Base-by-base conservation (phyloP, 2,329 filamentous ascomycete genomes). In the Cladophialophora exuberans region DNA sequence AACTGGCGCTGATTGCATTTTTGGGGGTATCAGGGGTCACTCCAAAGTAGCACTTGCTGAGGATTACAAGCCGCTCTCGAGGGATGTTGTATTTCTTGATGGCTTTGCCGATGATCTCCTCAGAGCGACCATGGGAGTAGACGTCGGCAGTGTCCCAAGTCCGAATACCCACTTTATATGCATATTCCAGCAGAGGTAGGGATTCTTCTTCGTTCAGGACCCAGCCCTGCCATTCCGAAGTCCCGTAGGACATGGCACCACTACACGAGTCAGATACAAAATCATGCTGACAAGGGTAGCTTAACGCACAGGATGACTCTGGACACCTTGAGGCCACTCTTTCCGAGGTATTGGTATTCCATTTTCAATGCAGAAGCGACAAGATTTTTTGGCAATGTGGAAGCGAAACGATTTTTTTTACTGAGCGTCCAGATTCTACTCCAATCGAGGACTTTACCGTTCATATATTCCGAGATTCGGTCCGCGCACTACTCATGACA, bases 71-170 rank as follows among this genome's bases (percentile, higher is more conserved):
- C 60, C 80, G 82, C 33, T 81, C 70, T 13, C 83, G 75, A 0
- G 79, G 80, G 33, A 84, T 78, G 23, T 76, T 69, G 69, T 79
- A 84, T 58, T 83, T 77, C 65, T 82, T 80, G 66, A 86, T 79
- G 0, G 82, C 82, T 62, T 83, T 83, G 55, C 76, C 81, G 2
- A n/a, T 65, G 76, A 62, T 80, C 63, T 52, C 59, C 61, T 48
- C 64, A 15, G 56, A 56, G 20, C 55, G 54, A 20, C 57, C 63
- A 28, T 64, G 60, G 23, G 41, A 42, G 44, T 72, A 72, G 1
- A 68, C 36, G 47, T 71, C 68, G 2, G 70, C 68, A 1, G 63
- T 64, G 28, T 72, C 69, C 67, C 69, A 69, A 5, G 60, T 62
- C 10, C 57, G 31, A 25, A 62, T 61, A 23, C 60, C 60, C 11